Evolutionary conservation across 2,329 filamentous ascomycete genomes (phyloP).

Genomic region (Aspergillus cejpii): DNA sequence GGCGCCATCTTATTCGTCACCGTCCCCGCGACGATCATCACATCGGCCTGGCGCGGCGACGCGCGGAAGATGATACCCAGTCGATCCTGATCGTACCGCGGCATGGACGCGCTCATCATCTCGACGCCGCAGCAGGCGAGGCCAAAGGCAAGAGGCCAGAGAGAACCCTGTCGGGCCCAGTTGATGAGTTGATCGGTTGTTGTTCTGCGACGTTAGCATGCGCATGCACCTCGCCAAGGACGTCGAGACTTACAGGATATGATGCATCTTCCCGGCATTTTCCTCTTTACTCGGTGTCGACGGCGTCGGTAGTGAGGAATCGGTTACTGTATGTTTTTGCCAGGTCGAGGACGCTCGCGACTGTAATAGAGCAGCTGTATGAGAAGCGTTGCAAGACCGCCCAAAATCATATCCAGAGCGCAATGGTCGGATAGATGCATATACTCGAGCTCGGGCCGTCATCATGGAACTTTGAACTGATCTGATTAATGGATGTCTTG

Average conservation of each 20-base stretch:
- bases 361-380: neutral
- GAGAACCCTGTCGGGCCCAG: constrained; percentile 75
- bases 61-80: constrained; percentile 84
- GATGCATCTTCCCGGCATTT: neutral
- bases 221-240: neutral
- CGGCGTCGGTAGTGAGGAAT: neutral
- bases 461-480: too few relatives aligned
- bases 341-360: neutral
- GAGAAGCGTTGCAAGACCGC: neutral
- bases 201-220: neutral
- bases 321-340: neutral
- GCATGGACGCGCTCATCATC: constrained; percentile 88
- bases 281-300: neutral
- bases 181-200: constrained; percentile 45
- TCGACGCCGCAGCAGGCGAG: constrained; percentile 84
- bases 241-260: neutral
- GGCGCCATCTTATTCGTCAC: constrained; percentile 94
- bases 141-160: constrained; percentile 85
- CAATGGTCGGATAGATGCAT: neutral
- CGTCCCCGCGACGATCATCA: constrained; percentile 88
- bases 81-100: constrained; percentile 82
- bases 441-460: neutral
- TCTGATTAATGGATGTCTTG: too few relatives aligned
- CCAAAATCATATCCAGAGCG: neutral
- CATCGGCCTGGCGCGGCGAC: constrained; percentile 78